Conservation (phyloP, 768 basidiomycete species). For the Suillus paluster region DNA sequence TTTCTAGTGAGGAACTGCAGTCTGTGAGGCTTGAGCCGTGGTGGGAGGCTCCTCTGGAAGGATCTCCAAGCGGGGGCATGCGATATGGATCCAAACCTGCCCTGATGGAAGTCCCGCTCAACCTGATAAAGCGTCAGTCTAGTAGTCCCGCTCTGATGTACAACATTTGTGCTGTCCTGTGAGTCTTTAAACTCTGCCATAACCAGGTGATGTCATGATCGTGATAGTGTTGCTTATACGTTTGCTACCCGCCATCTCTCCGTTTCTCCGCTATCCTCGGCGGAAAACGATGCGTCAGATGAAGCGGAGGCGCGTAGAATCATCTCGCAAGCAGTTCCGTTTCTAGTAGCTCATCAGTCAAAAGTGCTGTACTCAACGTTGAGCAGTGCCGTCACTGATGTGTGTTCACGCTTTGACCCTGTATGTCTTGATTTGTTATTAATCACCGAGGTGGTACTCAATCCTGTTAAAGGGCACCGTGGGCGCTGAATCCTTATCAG, state of each 20-base stretch:
- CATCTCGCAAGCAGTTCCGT: conserved; percentile 62
- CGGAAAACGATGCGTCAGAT: conserved; percentile 46
- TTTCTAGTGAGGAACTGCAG: conserved; percentile 60
- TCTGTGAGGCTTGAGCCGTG: conserved; percentile 62
- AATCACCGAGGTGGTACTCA: conserved; percentile 17
- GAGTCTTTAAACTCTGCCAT: conserved; percentile 30
- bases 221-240: conserved; percentile 65
- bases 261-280: conserved; percentile 56
- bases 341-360: conserved; percentile 64
- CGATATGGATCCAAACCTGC: conserved; percentile 46
- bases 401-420: conserved; percentile 68
- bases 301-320: conserved; percentile 49
- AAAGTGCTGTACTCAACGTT: conserved; percentile 55
- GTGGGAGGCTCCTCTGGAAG: conserved; percentile 58
- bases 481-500: conserved; percentile 46
- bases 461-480: conserved; percentile 33
- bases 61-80: conserved; percentile 8
- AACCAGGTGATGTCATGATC: conserved; percentile 3
- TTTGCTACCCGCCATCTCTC: conserved; percentile 67
- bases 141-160: conserved; percentile 56
- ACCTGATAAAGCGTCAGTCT: conserved; percentile 45
- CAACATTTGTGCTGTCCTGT: conserved; percentile 74
- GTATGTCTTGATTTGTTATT: conserved; percentile 19
- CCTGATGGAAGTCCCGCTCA: conserved; percentile 50
- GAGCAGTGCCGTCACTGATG: conserved; percentile 56